These are phyloP conservation scores for Tilletia caries DNA, from an alignment of 1,284 basidiomycete species.

Conservation along the genomic window DNA sequence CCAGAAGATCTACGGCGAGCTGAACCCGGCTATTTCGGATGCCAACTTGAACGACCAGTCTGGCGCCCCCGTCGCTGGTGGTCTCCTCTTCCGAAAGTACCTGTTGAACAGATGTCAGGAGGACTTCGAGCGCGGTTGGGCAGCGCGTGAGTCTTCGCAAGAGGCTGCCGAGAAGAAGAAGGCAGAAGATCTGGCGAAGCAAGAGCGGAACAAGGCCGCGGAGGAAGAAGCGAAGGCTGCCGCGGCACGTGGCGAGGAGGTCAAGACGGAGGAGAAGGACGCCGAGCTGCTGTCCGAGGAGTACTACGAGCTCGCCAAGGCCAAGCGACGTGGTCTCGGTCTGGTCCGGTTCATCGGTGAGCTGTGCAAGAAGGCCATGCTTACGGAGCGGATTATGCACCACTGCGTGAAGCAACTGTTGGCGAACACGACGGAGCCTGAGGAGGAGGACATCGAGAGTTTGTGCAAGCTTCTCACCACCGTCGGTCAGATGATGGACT, in stretches of 20 bases:
- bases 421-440: slow-evolving; percentile 84
- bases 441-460: slow-evolving; percentile 96
- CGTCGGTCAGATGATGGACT: slow-evolving; percentile 76
- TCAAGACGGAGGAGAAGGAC: slow-evolving; percentile 51
- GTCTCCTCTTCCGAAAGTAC: slow-evolving; percentile 82
- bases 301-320: slow-evolving; percentile 94
- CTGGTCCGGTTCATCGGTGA: slow-evolving; percentile 97
- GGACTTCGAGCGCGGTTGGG: slow-evolving; percentile 84
- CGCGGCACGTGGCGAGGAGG: slow-evolving; percentile 50
- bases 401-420: slow-evolving; percentile 92
- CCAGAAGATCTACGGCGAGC: slow-evolving; percentile 85
- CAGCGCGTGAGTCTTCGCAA: slow-evolving; percentile 60
- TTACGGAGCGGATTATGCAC: slow-evolving; percentile 91
- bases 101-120: slow-evolving; percentile 87
- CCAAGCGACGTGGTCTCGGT: slow-evolving; percentile 92
- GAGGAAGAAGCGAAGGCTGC: slow-evolving; percentile 63
- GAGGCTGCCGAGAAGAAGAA: slow-evolving; percentile 61
- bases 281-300: slow-evolving; percentile 75
- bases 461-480: slow-evolving; percentile 88
- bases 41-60: slow-evolving; percentile 65
- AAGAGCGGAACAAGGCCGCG: slow-evolving; percentile 58
- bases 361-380: slow-evolving; percentile 92
- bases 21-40: slow-evolving; percentile 80
- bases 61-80: slow-evolving; percentile 78
- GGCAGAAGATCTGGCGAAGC: slow-evolving; percentile 61